Conservation (phyloP, 345 rosid genomes). For the Durio zibethinus region DNA sequence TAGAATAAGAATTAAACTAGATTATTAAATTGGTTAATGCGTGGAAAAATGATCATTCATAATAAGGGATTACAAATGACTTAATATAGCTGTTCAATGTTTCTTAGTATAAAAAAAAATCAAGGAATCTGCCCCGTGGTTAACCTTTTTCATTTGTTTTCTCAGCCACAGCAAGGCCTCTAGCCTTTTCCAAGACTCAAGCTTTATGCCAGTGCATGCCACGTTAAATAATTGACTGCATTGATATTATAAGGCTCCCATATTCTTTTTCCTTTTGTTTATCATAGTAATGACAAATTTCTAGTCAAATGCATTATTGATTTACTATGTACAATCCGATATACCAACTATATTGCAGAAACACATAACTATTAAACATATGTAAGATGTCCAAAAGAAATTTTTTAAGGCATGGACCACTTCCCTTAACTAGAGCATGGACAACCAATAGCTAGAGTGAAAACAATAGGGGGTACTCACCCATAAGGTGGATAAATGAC, state of each 20-base stretch:
- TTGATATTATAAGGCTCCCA: neutral
- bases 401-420: conserved; percentile 27
- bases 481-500: conserved; percentile 54
- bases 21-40: neutral
- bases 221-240: neutral
- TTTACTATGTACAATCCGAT: neutral
- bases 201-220: neutral
- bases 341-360: neutral
- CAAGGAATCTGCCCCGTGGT: neutral
- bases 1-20: neutral
- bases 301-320: conserved; percentile 2
- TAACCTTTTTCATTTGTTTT: neutral
- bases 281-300: neutral
- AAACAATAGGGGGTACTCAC: conserved; percentile 35
- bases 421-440: conserved; percentile 4
- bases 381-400: neutral
- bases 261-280: neutral
- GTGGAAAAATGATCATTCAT: neutral
- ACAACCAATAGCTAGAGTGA: neutral
- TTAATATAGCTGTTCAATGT: neutral
- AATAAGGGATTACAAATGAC: neutral
- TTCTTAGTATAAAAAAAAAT: neutral
- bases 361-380: neutral
- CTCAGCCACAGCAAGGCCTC: neutral
- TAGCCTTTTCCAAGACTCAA: neutral